Conservation (phyloP, 2,329 filamentous ascomycete genomes). For the Hirsutella thompsonii region DNA sequence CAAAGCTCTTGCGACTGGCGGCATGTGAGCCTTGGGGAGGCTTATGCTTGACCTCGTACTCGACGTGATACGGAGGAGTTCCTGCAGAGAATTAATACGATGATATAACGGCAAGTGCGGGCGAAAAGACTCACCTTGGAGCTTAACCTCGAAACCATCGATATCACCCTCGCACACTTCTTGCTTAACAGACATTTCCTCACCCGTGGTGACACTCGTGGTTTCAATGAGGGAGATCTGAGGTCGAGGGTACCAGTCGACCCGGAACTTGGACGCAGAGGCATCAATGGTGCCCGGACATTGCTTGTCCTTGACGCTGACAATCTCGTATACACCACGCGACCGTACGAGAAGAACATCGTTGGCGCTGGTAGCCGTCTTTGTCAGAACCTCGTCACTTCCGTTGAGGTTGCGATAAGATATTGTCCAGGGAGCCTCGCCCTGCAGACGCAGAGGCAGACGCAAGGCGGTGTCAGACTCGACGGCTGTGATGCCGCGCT, state of each 20-base stretch:
- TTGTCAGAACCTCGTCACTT: conserved; percentile 28
- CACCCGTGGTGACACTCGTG: conserved; percentile 40
- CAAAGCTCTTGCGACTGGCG: conserved; percentile 57
- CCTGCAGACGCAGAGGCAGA: conserved; percentile 74
- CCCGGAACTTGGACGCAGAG: conserved; percentile 59
- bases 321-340: conserved; percentile 67
- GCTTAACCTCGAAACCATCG: conserved; percentile 69
- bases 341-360: conserved; percentile 52
- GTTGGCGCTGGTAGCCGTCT: conserved; percentile 45
- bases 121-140: conserved; percentile 52
- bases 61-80: conserved; percentile 66
- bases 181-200: conserved; percentile 52
- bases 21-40: conserved; percentile 52
- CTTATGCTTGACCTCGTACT: conserved; percentile 69
- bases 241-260: conserved; percentile 78
- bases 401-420: conserved; percentile 58
- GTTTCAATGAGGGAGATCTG: conserved; percentile 53
- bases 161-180: conserved; percentile 92
- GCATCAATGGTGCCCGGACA: conserved; percentile 75
- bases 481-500: conserved; percentile 59
- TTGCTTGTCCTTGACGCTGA: conserved; percentile 62
- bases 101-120: not conserved
- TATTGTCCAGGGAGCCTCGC: conserved; percentile 73
- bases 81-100: conserved; percentile 33
- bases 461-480: conserved; percentile 56